Conservation (phyloP, 352 stramenopile genomes). For the Pythium rishiriense region DNA sequence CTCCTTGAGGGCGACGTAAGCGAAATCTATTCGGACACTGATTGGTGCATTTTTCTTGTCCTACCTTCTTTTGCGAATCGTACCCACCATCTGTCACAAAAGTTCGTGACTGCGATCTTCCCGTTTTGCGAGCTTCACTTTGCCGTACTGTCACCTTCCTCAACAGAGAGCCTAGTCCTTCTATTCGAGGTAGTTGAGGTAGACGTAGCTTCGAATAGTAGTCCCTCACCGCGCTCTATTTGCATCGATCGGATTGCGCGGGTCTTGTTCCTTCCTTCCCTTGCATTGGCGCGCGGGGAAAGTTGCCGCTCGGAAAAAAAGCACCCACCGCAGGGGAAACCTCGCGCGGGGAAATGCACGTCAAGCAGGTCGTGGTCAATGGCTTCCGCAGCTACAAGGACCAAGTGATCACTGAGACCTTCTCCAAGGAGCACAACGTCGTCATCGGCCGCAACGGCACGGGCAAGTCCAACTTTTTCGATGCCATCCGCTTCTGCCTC, state of each 20-base stretch:
- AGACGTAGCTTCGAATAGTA: constrained; percentile 8
- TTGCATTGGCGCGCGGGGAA: constrained; percentile 8
- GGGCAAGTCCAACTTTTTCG: constrained; percentile 99
- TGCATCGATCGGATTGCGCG: constrained; percentile 15
- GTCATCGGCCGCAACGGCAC: constrained; percentile 98
- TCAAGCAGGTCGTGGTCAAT: constrained; percentile 95
- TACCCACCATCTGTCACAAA: no score
- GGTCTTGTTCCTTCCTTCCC: constrained; percentile 8
- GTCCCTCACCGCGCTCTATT: constrained; percentile 9
- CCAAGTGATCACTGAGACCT: constrained; percentile 87
- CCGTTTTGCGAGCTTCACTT: neutral
- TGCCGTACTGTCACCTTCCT: neutral
- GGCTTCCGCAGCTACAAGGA: constrained; percentile 96
- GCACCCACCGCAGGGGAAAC: constrained; percentile 7
- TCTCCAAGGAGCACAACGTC: constrained; percentile 95
- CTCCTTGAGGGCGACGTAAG: constrained; percentile 15
- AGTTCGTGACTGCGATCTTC: neutral
- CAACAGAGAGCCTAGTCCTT: constrained; percentile 1
- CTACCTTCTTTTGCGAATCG: constrained; percentile 19
- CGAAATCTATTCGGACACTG: constrained; percentile 30
- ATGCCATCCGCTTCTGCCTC: constrained; percentile 99
- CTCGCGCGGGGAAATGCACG: constrained; percentile 82
- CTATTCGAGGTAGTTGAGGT: neutral
- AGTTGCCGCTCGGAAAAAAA: neutral
- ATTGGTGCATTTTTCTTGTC: constrained; percentile 16